Conservation (phyloP, 768 basidiomycete species). For the Rhodotorula babjevae region DNA sequence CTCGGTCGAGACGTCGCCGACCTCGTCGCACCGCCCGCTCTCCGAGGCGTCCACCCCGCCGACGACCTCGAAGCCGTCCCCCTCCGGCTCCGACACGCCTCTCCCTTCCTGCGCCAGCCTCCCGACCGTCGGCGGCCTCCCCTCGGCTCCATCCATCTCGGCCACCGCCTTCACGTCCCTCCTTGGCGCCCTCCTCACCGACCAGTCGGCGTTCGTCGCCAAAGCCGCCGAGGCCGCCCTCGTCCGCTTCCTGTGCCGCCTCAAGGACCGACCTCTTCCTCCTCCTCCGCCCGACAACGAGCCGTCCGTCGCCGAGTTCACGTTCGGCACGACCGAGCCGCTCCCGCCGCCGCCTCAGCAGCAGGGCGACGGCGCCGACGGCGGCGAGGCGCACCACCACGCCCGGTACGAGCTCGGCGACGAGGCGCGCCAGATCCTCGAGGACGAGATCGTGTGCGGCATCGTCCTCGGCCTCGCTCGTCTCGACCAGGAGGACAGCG, state of each 20-base stretch:
- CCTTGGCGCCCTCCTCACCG: slow-evolving; percentile 79
- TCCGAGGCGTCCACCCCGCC: slow-evolving; percentile 26
- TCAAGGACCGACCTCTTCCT: slow-evolving; percentile 50
- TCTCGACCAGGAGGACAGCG: slow-evolving; percentile 54
- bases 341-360: not conserved
- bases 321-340: not conserved
- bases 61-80: slow-evolving; percentile 24
- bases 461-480: slow-evolving; percentile 85
- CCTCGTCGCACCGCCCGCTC: not conserved
- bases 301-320: not conserved
- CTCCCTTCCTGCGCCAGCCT: not conserved
- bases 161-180: slow-evolving; percentile 88
- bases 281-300: not conserved
- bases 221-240: slow-evolving; percentile 68
- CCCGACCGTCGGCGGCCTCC: not conserved
- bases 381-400: slow-evolving; percentile 41
- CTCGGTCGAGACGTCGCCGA: slow-evolving; percentile 7
- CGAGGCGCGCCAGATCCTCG: slow-evolving; percentile 62
- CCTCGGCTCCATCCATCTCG: slow-evolving; percentile 50
- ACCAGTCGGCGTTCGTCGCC: slow-evolving; percentile 67
- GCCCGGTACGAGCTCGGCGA: slow-evolving; percentile 40
- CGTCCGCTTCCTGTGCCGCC: slow-evolving; percentile 68
- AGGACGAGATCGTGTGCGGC: slow-evolving; percentile 74
- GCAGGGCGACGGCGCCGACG: slow-evolving; percentile 31
- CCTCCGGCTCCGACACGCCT: not conserved